A percentile compares a stretch with the other conserved stretches of the same genome.
Evolutionary conservation across 1,284 basidiomycete species (phyloP).

Genomic region (Marasmius oreades): DNA sequence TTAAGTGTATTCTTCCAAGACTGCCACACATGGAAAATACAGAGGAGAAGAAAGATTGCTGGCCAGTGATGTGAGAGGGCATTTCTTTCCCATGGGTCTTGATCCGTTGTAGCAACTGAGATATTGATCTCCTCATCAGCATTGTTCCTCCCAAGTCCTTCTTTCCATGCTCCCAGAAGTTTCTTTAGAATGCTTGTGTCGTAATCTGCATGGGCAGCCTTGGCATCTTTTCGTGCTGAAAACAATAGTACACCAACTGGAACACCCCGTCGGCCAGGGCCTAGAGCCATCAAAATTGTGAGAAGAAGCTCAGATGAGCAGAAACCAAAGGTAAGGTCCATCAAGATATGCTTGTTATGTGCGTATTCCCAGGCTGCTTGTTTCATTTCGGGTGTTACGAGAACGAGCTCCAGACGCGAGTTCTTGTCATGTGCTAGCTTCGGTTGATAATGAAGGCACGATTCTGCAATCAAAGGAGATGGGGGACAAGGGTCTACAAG

Average conservation of each 20-base stretch:
- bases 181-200: constrained; percentile 8
- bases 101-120: constrained; percentile 7
- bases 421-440: no score
- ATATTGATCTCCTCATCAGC: neutral
- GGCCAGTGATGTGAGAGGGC: constrained; percentile 23
- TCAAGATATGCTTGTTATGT: constrained; percentile 21
- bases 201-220: constrained; percentile 11
- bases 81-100: constrained; percentile 18
- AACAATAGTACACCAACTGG: no score
- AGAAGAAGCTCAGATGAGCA: constrained; percentile 10
- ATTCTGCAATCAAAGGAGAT: no score
- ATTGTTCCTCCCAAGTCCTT: neutral
- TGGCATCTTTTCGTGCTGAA: no score
- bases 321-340: constrained; percentile 25
- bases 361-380: no score
- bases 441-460: no score
- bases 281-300: constrained; percentile 12
- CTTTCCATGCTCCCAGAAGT: constrained; percentile 7
- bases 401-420: no score
- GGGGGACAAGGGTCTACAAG: no score
- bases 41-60: constrained; percentile 17
- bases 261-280: no score
- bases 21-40: constrained; percentile 15
- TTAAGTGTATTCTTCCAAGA: constrained; percentile 12
- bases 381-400: no score